Percentiles rank a stretch among this genome's conserved stretches.
Conservation (phyloP, 2,329 filamentous ascomycete genomes). For the Dothiorella sarmentorum region DNA sequence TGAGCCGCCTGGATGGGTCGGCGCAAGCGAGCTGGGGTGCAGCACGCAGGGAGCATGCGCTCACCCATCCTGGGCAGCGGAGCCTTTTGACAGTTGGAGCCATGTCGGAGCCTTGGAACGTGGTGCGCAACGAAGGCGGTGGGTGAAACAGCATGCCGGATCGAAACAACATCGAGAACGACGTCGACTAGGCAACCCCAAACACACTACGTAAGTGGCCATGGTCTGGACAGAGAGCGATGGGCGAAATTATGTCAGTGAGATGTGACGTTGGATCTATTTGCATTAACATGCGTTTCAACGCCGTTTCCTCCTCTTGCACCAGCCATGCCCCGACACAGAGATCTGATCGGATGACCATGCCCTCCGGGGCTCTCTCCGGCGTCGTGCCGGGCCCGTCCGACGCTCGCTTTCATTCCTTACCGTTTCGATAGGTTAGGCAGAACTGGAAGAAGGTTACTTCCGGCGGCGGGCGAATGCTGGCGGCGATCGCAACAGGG, state of each 20-base stretch:
- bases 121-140: not conserved
- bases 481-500: not conserved
- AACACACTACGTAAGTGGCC: not conserved
- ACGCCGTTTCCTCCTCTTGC: conserved; percentile 3
- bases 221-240: not conserved
- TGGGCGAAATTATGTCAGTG: not conserved
- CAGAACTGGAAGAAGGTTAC: conserved; percentile 7
- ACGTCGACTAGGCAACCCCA: not conserved
- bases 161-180: not conserved
- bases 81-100: not conserved
- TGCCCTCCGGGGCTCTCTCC: not conserved
- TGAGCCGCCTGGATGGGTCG: conserved; percentile 2
- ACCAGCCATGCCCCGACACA: not conserved
- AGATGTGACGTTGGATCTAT: no score
- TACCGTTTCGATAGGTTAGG: not conserved
- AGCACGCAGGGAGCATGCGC: conserved; percentile 7
- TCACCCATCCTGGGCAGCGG: not conserved
- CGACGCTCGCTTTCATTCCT: not conserved
- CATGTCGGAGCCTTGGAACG: not conserved
- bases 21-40: conserved; percentile 15
- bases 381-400: not conserved
- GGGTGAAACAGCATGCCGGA: not conserved
- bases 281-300: not conserved
- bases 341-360: conserved; percentile 5
- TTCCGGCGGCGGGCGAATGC: conserved; percentile 4